Percentiles rank a stretch among this genome's conserved stretches.
phyloP scores from a whole-genome alignment of 768 basidiomycete species.

The Solioccasus polychromus region DNA sequence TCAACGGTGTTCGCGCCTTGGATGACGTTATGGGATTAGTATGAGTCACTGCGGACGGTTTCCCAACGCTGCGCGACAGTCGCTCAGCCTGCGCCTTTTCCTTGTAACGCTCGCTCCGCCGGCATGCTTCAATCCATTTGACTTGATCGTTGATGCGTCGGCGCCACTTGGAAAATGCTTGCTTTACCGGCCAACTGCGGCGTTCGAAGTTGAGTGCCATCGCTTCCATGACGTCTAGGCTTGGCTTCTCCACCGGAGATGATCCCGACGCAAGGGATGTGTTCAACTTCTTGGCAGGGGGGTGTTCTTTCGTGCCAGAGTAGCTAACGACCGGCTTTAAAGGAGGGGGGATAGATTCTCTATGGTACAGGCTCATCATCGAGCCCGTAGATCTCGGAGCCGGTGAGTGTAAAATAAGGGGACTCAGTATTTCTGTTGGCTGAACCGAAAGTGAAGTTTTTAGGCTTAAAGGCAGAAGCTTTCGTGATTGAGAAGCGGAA shows the following conservation, averaged over 20 bases:
- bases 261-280: constrained; percentile 1
- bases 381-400: constrained; percentile 14
- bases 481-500: constrained; percentile 10
- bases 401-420: constrained; percentile 29
- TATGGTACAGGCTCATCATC: constrained; percentile 17
- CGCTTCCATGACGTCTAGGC: constrained; percentile 32
- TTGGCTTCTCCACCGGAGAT: constrained; percentile 11
- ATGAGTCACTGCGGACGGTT: constrained; percentile 23
- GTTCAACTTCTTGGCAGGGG: constrained; percentile 1
- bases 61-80: constrained; percentile 26
- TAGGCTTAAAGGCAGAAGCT: constrained; percentile 23
- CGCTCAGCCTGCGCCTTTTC: constrained; percentile 42
- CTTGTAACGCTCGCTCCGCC: constrained; percentile 59
- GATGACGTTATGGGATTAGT: constrained; percentile 12
- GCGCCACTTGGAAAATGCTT: constrained; percentile 46
- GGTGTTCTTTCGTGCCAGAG: constrained; percentile 6
- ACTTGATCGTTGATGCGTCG: constrained; percentile 42
- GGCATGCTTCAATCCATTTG: constrained; percentile 62
- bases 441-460: constrained; percentile 19
- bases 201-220: constrained; percentile 43
- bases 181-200: constrained; percentile 39
- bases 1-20: constrained; percentile 21
- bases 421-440: constrained; percentile 31
- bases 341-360: constrained; percentile 26
- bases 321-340: constrained; percentile 17